Evolutionary conservation across 2,329 filamentous ascomycete species (phyloP), one percentile per base, ranked within the genome.

Genomic region (Aspergillus sp.): DNA sequence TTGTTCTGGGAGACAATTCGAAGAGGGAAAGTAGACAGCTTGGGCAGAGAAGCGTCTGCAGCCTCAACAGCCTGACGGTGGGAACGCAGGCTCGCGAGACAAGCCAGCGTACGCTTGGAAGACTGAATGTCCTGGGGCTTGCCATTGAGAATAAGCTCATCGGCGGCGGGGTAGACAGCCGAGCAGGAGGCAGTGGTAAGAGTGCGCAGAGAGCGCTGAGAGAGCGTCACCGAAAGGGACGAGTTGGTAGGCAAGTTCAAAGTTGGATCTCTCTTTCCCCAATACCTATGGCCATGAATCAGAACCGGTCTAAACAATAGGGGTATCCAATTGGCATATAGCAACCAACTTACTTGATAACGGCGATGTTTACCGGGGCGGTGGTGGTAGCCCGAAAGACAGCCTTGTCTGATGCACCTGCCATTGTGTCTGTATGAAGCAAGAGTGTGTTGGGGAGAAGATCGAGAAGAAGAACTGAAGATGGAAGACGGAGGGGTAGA

Each of bases 201-300:
- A 45, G 93, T 96, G 64, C 90, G 89, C 51, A 98, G 83, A 64
- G 96, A 91, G 67, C 81, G 78, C 72, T 98, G 93, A 40, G 90
- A 93, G 59, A 98, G 86, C 44, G 93, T 98, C 46, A 98, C 91
- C 51, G 89, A 95, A 62, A 98, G 83, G 53, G 93, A 98, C 53
- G 89, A 95, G 76, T 98, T 98, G 65, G 93, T 97, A 31, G 93
- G 93, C 44, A 97, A 86, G 71, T 98, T 98, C 59, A 97, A 82
- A 66, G 87, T 88, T 41, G 88, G 72, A 70, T 97, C 90, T 50
- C 93, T 88, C 74, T 98, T 98, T 58, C 94, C 93, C 93, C 94
- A 98, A 80, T 98, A 86, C 66, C 79, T 82, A 56, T 7, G 36
- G 28, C 6, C 11, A 7, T 27, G 42, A 38, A n/a, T 39, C 19